Conservation (phyloP, 2,329 filamentous ascomycete genomes). For the Neoscytalidium dimidiatum region DNA sequence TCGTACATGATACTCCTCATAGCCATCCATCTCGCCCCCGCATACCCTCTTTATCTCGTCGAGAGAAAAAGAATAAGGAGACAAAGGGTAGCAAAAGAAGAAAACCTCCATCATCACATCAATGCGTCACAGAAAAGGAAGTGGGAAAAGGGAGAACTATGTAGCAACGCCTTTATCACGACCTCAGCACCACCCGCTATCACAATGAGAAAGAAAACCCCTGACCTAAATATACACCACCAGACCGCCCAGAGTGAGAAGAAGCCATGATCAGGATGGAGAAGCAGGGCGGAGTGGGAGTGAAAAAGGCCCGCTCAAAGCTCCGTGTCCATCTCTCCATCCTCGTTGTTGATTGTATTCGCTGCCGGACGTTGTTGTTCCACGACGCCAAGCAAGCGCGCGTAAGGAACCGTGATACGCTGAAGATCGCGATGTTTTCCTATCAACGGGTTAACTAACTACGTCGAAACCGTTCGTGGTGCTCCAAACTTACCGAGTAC, state of each 20-base stretch:
- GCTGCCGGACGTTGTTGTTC: conserved; percentile 2
- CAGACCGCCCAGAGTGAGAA: neutral
- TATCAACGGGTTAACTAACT: conserved; percentile 38
- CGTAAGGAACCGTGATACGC: conserved; percentile 91
- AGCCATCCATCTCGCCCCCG: too few relatives aligned
- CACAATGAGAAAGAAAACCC: neutral
- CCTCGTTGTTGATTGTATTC: neutral
- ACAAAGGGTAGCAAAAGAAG: neutral
- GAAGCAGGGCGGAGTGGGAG: neutral
- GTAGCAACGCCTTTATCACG: neutral
- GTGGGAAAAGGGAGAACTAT: neutral
- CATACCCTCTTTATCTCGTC: neutral
- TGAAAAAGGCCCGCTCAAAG: neutral
- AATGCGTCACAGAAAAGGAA: neutral
- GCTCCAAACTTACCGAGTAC: conserved; percentile 72
- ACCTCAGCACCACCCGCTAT: neutral
- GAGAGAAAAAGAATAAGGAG: neutral
- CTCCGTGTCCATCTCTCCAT: conserved; percentile 15
- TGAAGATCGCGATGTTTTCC: conserved; percentile 96
- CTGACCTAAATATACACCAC: neutral
- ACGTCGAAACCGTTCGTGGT: conserved; percentile 34
- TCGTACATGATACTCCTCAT: neutral
- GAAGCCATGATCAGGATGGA: neutral
- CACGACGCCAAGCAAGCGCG: conserved; percentile 53
- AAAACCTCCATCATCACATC: neutral